These are phyloP conservation scores for Trametes sp. DNA, from an alignment of 1,284 basidiomycete genomes.

Conservation along the genomic window DNA sequence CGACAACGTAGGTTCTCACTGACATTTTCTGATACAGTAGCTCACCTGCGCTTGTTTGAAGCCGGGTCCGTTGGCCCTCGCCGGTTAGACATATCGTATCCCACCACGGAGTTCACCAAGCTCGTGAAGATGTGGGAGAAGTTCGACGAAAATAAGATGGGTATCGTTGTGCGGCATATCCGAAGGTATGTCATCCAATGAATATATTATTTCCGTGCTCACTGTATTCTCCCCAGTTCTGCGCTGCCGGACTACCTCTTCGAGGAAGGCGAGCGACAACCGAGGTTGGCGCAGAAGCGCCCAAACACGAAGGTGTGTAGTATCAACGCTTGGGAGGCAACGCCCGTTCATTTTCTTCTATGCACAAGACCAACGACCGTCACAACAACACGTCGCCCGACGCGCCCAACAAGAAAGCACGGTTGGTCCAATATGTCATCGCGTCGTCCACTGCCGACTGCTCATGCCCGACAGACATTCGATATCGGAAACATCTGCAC, in stretches of 20 bases:
- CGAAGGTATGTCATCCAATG: constrained; percentile 74
- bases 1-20: constrained; percentile 74
- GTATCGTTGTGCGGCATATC: constrained; percentile 93
- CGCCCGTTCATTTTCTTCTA: background rate
- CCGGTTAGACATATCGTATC: constrained; percentile 95
- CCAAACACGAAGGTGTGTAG: constrained; percentile 79
- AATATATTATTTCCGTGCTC: constrained; percentile 12
- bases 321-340: background rate
- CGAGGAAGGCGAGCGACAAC: constrained; percentile 80
- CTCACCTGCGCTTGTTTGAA: constrained; percentile 43
- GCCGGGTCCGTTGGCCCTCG: constrained; percentile 76
- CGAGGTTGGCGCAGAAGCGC: constrained; percentile 67
- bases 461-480: constrained; percentile 50
- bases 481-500: constrained; percentile 32
- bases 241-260: constrained; percentile 85
- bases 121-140: constrained; percentile 96
- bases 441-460: constrained; percentile 28
- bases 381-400: constrained; percentile 71
- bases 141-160: constrained; percentile 93
- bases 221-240: constrained; percentile 52
- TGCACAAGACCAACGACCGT: constrained; percentile 64
- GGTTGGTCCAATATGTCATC: constrained; percentile 47
- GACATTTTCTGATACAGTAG: background rate
- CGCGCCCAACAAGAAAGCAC: constrained; percentile 77
- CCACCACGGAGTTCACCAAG: constrained; percentile 96